These are phyloP conservation scores for Lasiodiplodia gonubiensis DNA, from an alignment of 2,329 filamentous ascomycete species.

Conservation along the genomic window DNA sequence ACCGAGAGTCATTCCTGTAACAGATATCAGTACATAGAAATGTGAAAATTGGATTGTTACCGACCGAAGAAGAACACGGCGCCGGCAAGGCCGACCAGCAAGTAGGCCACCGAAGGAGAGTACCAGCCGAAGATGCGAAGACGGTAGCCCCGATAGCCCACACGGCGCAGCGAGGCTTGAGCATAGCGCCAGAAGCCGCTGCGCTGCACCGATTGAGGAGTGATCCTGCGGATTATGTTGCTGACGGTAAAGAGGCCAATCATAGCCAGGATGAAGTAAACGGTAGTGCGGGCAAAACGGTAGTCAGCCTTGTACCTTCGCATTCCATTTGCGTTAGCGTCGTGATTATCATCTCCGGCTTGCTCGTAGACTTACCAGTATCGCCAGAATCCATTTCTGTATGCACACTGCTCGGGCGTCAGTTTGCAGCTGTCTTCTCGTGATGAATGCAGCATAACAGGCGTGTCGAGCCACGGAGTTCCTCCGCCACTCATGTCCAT, in stretches of 20 bases:
- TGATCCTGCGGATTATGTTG: slow-evolving; percentile 21
- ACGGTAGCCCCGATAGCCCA: slow-evolving; percentile 40
- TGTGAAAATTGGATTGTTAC: neutral
- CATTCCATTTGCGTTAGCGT: neutral
- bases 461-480: slow-evolving; percentile 22
- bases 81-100: slow-evolving; percentile 36
- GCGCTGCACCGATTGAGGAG: neutral
- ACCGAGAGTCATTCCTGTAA: slow-evolving; percentile 22
- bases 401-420: slow-evolving; percentile 23
- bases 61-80: slow-evolving; percentile 39
- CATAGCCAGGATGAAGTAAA: slow-evolving; percentile 28
- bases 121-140: slow-evolving; percentile 36
- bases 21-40: neutral
- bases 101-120: slow-evolving; percentile 37
- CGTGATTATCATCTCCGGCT: too few relatives aligned
- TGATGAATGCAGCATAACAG: slow-evolving; percentile 29
- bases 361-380: slow-evolving; percentile 16
- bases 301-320: slow-evolving; percentile 30
- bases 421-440: slow-evolving; percentile 24
- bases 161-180: slow-evolving; percentile 35
- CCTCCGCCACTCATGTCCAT: slow-evolving; percentile 9
- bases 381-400: slow-evolving; percentile 27
- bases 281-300: slow-evolving; percentile 25
- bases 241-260: slow-evolving; percentile 27
- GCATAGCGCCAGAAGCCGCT: slow-evolving; percentile 29